These are phyloP conservation scores for Dryadomyces sulphureus DNA, from an alignment of 2,329 filamentous ascomycete species.

Conservation along the genomic window DNA sequence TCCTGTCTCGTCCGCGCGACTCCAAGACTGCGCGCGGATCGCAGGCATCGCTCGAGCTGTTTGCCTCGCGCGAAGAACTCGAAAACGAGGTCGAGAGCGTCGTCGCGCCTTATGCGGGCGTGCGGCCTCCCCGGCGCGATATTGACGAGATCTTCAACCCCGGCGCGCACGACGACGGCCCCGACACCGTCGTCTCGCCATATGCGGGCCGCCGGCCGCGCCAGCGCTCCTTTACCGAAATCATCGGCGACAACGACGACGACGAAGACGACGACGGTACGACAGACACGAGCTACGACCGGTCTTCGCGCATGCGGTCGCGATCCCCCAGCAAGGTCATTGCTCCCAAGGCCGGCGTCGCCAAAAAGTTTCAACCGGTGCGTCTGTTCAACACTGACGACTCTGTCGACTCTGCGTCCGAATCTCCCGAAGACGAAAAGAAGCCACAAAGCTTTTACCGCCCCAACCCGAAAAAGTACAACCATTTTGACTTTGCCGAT, in stretches of 20 bases:
- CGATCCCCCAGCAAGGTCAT: slow-evolving; percentile 23
- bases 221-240: slow-evolving; percentile 57
- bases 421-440: slow-evolving; percentile 22
- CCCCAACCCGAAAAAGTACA: slow-evolving; percentile 64
- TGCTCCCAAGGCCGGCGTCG: slow-evolving; percentile 37
- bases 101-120: slow-evolving; percentile 47
- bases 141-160: slow-evolving; percentile 57
- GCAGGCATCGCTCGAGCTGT: slow-evolving; percentile 60
- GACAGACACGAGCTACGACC: slow-evolving; percentile 6
- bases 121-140: slow-evolving; percentile 49
- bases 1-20: slow-evolving; percentile 30
- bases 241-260: slow-evolving; percentile 41
- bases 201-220: slow-evolving; percentile 42
- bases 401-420: slow-evolving; percentile 17
- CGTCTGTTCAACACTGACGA: slow-evolving; percentile 41
- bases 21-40: slow-evolving; percentile 46
- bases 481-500: slow-evolving; percentile 73
- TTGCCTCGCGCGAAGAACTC: slow-evolving; percentile 49
- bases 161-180: slow-evolving; percentile 23
- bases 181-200: slow-evolving; percentile 17
- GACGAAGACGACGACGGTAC: slow-evolving; percentile 12
- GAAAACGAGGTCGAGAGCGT: slow-evolving; percentile 24
- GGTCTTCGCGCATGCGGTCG: slow-evolving; percentile 29
- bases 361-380: slow-evolving; percentile 47
- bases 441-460: slow-evolving; percentile 33